A percentile compares a stretch with the other conserved stretches of the same genome.
Conservation (phyloP, 75 land plant genomes). For the Selaginella moellendorffii region DNA sequence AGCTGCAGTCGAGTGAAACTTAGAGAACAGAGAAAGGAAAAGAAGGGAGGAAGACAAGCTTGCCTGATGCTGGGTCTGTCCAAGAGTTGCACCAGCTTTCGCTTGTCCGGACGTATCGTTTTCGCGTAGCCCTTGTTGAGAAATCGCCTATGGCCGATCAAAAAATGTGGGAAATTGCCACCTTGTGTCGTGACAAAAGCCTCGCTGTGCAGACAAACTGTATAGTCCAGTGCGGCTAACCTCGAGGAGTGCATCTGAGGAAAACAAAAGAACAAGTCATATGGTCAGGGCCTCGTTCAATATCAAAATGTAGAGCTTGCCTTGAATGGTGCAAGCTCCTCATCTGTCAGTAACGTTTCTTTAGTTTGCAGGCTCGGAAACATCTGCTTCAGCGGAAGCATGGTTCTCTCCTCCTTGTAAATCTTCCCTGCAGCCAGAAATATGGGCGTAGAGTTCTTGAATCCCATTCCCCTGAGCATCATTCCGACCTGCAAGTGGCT, state of each 20-base stretch:
- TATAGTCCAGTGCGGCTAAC: constrained; percentile 80
- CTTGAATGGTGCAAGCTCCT: constrained; percentile 77
- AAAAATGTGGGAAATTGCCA: constrained; percentile 82
- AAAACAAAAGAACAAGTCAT: constrained; percentile 59
- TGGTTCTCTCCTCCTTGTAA: constrained; percentile 62
- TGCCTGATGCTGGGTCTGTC: constrained; percentile 53
- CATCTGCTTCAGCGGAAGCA: constrained; percentile 88
- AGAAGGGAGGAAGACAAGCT: neutral
- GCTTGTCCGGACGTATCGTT: constrained; percentile 66
- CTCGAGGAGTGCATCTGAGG: constrained; percentile 74
- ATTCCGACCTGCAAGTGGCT: constrained; percentile 72
- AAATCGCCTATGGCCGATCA: constrained; percentile 78
- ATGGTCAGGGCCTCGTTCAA: constrained; percentile 91
- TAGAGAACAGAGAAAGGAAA: too few relatives aligned
- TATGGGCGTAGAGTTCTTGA: constrained; percentile 65
- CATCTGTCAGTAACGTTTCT: constrained; percentile 61
- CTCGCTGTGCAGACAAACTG: constrained; percentile 75
- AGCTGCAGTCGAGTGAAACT: constrained; percentile 43
- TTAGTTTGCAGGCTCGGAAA: constrained; percentile 84
- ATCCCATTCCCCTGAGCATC: constrained; percentile 97
- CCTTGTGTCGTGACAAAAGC: constrained; percentile 90
- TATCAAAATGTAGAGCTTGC: constrained; percentile 69
- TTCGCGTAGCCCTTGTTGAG: constrained; percentile 60
- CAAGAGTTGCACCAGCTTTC: constrained; percentile 48
- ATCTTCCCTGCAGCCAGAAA: constrained; percentile 93